Evolutionary conservation across 805 yeast species (phyloP).

Genomic region (Yamadazyma tumulicola): DNA sequence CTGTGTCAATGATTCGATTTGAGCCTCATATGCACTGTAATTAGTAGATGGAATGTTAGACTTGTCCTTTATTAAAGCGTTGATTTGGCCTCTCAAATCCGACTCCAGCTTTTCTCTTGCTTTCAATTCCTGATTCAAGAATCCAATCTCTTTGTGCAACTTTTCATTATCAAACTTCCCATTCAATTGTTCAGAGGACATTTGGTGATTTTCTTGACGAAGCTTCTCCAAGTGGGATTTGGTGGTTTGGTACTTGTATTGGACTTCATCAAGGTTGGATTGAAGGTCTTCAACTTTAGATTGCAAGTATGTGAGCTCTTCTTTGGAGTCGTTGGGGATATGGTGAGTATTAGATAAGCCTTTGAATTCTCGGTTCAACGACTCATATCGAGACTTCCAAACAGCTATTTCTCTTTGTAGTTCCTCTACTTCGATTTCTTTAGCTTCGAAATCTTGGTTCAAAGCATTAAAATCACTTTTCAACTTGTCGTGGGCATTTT

Average conservation of each 20-base stretch:
- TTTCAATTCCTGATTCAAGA: conserved; percentile 16
- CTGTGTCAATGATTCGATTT: conserved; percentile 19
- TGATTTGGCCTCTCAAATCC: conserved; percentile 20
- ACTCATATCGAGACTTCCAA: conserved; percentile 13
- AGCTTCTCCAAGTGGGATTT: conserved; percentile 13
- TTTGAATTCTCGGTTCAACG: conserved; percentile 6
- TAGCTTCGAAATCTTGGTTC: conserved; percentile 5
- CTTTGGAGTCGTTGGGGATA: background rate
- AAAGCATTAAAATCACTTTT: conserved; percentile 5
- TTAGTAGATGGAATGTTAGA: conserved; percentile 12
- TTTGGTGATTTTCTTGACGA: conserved; percentile 13
- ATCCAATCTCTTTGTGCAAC: conserved; percentile 16
- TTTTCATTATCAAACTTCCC: conserved; percentile 12
- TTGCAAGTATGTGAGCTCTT: conserved; percentile 10
- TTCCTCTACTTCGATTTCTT: conserved; percentile 17
- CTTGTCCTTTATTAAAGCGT: conserved; percentile 18
- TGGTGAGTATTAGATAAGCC: conserved; percentile 3
- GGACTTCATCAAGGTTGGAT: conserved; percentile 14
- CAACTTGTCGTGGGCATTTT: conserved; percentile 1
- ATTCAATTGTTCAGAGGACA: conserved; percentile 6
- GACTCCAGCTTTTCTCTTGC: conserved; percentile 22
- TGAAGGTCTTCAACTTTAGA: conserved; percentile 9
- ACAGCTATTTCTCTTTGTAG: conserved; percentile 7
- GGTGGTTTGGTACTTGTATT: conserved; percentile 7
- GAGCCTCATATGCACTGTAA: conserved; percentile 17